Evolutionary conservation across 176 grass and related monocot genomes (phyloP), one percentile per base, ranked within the genome.

Genomic region (Carex myosuroides): DNA sequence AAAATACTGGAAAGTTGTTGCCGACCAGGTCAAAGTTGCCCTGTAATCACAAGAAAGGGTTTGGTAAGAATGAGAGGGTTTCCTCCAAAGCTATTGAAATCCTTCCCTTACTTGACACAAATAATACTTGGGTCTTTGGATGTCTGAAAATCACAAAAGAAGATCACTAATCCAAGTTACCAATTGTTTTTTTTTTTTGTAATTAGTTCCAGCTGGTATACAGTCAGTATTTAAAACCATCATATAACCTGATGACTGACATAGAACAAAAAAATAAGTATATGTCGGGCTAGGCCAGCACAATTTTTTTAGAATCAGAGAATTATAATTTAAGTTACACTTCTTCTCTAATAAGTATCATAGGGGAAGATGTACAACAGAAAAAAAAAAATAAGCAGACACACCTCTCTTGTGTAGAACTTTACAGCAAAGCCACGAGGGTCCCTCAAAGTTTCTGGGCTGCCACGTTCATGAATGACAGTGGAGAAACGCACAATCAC

Each of bases 1-100:
- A 98, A 88, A 98, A 98, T 64, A 98, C 96, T 18, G 96, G 96
- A 89, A 98, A 98, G 89, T 98, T 98, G 88, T 98, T 98, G 29
- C 96, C 96, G 0, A 98, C 96, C 0, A 98, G 88, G 90, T 98
- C 96, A 91, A 91, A 93, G 89, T 98, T 98, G 22, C 96, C 96
- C 91, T 90, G 84, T 17, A 68, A 29, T 35, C 35, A 54, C 35
- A 35, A 60, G 32, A 60, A 79, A 30, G 29, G 22, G 6, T 78
- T 32, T 55, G 0, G 24, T 35, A 78, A 33, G 22, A 55, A 33
- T 17, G 14, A 57, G 22, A 46, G 5, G 13, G 21, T 55, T 14
- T 76, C 72, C 12, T 54, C 12, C 1, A 55, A 44, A 55, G 42
- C 46, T 76, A 55, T 76, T 55, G 72, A 56, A 54, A 12, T 55